Percentiles rank a stretch among this genome's conserved stretches.
Evolutionary conservation across 805 yeast species (phyloP).

Genomic region (Candida gorgasii): DNA sequence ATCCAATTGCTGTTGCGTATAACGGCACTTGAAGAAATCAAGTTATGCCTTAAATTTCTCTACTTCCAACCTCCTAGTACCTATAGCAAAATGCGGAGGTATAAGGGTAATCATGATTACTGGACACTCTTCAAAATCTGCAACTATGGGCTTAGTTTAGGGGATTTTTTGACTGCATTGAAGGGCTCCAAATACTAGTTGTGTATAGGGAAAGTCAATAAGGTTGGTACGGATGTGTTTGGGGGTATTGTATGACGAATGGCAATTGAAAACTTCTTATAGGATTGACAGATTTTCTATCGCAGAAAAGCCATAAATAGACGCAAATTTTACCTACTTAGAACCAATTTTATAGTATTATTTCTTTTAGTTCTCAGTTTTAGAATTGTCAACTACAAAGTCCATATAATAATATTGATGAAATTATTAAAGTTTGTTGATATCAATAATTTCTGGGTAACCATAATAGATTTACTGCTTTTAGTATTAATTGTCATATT

Average conservation of each 20-base stretch:
- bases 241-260: not conserved
- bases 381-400: not conserved
- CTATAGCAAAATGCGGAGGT: conserved; percentile 1
- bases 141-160: not conserved
- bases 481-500: not conserved
- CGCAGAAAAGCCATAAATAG: conserved; percentile 1
- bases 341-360: not conserved
- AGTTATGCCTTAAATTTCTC: conserved; percentile 1
- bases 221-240: not conserved
- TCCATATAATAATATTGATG: conserved; percentile 1
- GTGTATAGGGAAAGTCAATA: too few relatives aligned
- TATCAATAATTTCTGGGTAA: not conserved
- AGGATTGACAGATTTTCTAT: not conserved
- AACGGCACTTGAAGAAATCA: not conserved
- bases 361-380: conserved; percentile 1
- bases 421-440: conserved; percentile 1
- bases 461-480: conserved; percentile 1
- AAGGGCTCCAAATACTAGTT: conserved; percentile 1
- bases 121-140: not conserved
- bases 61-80: not conserved
- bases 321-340: not conserved
- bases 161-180: not conserved
- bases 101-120: not conserved
- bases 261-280: not conserved
- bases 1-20: conserved; percentile 1